Conservation (phyloP, 345 rosid genomes). For the Streptanthus diversifolius region DNA sequence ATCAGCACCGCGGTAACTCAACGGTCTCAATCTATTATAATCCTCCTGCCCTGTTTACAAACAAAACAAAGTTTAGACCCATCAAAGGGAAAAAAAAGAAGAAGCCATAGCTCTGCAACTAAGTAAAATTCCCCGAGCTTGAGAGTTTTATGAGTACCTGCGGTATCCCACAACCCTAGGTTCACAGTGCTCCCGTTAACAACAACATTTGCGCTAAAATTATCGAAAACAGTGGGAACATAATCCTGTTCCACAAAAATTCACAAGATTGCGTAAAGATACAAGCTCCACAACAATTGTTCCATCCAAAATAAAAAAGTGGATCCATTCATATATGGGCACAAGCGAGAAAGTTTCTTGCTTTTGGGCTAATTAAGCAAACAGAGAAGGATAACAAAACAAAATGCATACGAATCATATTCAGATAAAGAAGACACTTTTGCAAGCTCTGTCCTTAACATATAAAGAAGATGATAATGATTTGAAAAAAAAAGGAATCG, state of each 20-base stretch:
- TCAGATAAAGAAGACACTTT: not conserved
- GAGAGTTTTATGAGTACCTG: constrained; percentile 42
- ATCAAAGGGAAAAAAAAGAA: not conserved
- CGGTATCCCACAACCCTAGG: constrained; percentile 94
- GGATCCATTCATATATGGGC: not conserved
- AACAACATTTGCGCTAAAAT: constrained; percentile 91
- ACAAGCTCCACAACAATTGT: not conserved
- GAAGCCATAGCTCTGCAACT: not conserved
- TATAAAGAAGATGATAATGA: not conserved
- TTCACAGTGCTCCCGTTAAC: constrained; percentile 85
- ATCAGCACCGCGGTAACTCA: constrained; percentile 95
- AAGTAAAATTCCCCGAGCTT: constrained; percentile 1
- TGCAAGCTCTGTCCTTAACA: not conserved
- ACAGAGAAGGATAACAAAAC: not conserved
- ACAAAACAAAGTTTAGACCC: not conserved
- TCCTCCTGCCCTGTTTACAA: constrained; percentile 80
- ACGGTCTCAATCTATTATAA: constrained; percentile 84
- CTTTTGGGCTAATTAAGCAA: not conserved
- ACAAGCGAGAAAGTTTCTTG: not conserved
- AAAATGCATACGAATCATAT: not conserved
- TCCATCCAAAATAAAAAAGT: too few species aligned
- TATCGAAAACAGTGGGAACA: constrained; percentile 90
- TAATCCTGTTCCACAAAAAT: constrained; percentile 56
- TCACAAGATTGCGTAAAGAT: not conserved
- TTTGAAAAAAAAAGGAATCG: not conserved